Evolutionary conservation across 2,329 filamentous ascomycete genomes (phyloP), one percentile per base, ranked within the genome.

Genomic region (Clonostachys byssicola): DNA sequence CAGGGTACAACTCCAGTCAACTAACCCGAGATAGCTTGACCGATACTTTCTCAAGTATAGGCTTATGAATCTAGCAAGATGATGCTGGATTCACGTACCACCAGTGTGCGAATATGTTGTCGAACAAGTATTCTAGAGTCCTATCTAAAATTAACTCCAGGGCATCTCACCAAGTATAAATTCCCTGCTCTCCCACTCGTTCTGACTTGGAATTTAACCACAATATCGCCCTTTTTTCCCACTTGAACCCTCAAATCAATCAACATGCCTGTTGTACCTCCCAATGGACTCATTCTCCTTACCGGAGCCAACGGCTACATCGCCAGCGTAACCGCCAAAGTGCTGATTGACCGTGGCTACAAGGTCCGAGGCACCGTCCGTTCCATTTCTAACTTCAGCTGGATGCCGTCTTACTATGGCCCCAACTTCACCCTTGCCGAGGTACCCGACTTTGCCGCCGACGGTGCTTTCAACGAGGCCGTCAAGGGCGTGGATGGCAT

Each of bases 291-390:
- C 12, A 41, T 47, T 16, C 40, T 43, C 14, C 40, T 43, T 14
- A 43, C 43, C n/a, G 46, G 46, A 3, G 46, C 46, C 17, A 47
- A 47, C 33, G 46, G 46, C 23, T 47, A 34, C 41, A 47, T 47
- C 2, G 46, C 23, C 23, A 16, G 43, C 13, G 46, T 43, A 42
- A 47, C 46, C 12, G 36, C 30, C 20, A 35, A 43, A 34, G 34
- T 43, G 40, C 41, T 47, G 9, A 20, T 42, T 3, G 35, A 46
- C n/a, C 36, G 36, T 34, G 44, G 44, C 8, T 46, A 40, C 44
- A 20, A 20, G 20, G 44, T 46, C 20, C 35, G 44, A 23, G 44
- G 44, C 12, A 46, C 44, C 18, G 44, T 46, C 30, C 35, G 44
- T 10, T 35, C 40, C 20, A 38, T 46, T 4, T 35, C 30, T 7